Evolutionary conservation across 1,284 basidiomycete genomes (phyloP), one percentile per base, ranked within the genome.

Genomic region (Microbotryomycetes sp.): DNA sequence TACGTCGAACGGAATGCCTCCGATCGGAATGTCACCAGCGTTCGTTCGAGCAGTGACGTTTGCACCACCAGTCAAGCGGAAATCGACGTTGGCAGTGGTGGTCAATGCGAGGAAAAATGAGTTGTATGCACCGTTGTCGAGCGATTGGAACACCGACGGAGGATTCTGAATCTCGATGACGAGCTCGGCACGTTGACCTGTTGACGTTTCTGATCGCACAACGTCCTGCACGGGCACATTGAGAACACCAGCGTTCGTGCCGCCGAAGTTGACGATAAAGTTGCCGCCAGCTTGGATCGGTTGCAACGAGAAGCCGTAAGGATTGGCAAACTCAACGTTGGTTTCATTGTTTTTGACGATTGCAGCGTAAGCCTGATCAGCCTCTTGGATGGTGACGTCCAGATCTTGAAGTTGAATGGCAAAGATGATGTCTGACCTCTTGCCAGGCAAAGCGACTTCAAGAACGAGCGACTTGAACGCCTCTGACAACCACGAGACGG

Each of bases 391-490:
- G 1, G 76, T 79, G 28, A 87, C 76, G 32, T 78, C 78, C 51
- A 89, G 77, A 73, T 88, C 86, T 25, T 79, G 78, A 54, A 89
- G 74, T 6, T 79, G 73, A 70, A 89, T 61, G 55, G 74, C 86
- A 12, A 83, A 82, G 77, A 84, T 80, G 67, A 89, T 87, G 63
- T 88, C 80, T 80, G 85, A 73, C 70, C 82, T 74, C 56, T 86
- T 76, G 19, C 87, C 87, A 14, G 84, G 84, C 14, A 89, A 78
- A 46, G 77, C 79, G 23, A 88, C 85, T 22, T 82, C 68, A 23
- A 89, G 79, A 3, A 79, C 79, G 29, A 89, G 76, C 2, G 84
- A 83, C 75, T 83, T 81, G 78, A 89, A 88, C 2, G 87, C 86
- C 7, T 80, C 78, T 54, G 81, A 85, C 51, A 89, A 75, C 87